Evolutionary conservation across 163 green algal species (phyloP).

Genomic region (Chlamydomonas reinhardtii): DNA sequence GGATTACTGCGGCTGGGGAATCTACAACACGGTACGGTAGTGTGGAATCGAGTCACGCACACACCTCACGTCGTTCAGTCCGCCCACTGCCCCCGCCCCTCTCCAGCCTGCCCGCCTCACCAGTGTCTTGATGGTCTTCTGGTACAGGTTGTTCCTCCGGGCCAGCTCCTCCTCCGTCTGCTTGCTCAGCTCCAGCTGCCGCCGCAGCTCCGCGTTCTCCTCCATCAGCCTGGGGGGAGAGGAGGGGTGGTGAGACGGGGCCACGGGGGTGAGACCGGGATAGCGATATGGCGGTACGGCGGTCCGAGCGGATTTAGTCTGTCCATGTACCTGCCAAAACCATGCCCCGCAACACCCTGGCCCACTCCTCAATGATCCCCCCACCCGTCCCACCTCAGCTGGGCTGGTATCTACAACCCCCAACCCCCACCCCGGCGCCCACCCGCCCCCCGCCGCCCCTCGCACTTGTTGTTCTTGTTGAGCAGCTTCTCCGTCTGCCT

Average conservation of each 20-base stretch:
- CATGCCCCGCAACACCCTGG: too few relatives aligned
- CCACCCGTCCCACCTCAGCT: too few relatives aligned
- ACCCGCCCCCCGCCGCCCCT: not conserved
- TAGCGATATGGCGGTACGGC: too few relatives aligned
- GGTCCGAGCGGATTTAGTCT: too few relatives aligned
- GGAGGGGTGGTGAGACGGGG: not conserved
- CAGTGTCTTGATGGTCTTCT: constrained; percentile 84
- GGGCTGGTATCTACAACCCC: too few relatives aligned
- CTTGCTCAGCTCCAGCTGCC: constrained; percentile 68
- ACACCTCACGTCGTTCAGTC: too few relatives aligned
- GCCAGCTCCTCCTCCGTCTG: constrained; percentile 81
- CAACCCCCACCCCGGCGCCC: not conserved
- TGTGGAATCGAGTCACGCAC: too few relatives aligned
- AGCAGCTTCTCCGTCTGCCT: constrained; percentile 82
- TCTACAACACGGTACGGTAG: too few relatives aligned
- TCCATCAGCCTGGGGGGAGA: constrained; percentile 47
- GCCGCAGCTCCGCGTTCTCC: constrained; percentile 72
- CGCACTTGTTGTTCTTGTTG: constrained; percentile 65
- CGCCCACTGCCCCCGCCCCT: too few relatives aligned
- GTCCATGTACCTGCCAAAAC: too few relatives aligned
- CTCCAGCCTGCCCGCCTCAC: constrained; percentile 36
- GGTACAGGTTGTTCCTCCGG: constrained; percentile 79
- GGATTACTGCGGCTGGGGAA: not conserved
- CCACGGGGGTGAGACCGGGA: not conserved
- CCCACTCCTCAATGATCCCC: too few relatives aligned